phyloP scores from a whole-genome alignment of 2,329 filamentous ascomycete species.

The Ramichloridium luteum region DNA sequence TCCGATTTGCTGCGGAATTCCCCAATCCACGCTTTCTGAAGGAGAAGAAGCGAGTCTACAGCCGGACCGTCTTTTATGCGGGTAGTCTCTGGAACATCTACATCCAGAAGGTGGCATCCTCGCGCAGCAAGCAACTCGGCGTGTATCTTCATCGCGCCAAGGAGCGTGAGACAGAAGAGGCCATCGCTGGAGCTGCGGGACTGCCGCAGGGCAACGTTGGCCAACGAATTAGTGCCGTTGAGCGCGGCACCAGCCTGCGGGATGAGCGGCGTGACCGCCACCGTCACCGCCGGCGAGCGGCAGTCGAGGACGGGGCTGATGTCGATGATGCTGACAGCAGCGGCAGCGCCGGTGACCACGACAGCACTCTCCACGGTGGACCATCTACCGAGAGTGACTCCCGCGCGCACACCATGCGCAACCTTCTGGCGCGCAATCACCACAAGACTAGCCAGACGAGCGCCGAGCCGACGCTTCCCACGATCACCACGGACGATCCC shows the following conservation, averaged over 20 bases:
- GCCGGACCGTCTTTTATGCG: conserved; percentile 47
- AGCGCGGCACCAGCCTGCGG: conserved; percentile 40
- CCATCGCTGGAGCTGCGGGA: conserved; percentile 27
- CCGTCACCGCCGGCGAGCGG: conserved; percentile 19
- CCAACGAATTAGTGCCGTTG: conserved; percentile 41
- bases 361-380: conserved; percentile 23
- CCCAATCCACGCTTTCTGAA: conserved; percentile 44
- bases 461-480: conserved; percentile 3
- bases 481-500: background rate
- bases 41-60: conserved; percentile 48
- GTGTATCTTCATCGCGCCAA: conserved; percentile 49
- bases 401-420: conserved; percentile 16
- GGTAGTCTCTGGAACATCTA: conserved; percentile 51
- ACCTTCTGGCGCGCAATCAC: conserved; percentile 17
- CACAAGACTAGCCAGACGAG: conserved; percentile 20
- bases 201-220: conserved; percentile 35
- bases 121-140: conserved; percentile 44
- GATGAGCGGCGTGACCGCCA: conserved; percentile 22
- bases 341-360: conserved; percentile 34
- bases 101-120: conserved; percentile 45
- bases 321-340: conserved; percentile 29
- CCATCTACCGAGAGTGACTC: conserved; percentile 6
- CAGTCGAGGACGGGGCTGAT: conserved; percentile 10
- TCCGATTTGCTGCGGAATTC: conserved; percentile 47
- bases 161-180: conserved; percentile 39